Evolutionary conservation across 495 filamentous ascomycete genomes (phyloP).

Genomic region (Tuber indicum): DNA sequence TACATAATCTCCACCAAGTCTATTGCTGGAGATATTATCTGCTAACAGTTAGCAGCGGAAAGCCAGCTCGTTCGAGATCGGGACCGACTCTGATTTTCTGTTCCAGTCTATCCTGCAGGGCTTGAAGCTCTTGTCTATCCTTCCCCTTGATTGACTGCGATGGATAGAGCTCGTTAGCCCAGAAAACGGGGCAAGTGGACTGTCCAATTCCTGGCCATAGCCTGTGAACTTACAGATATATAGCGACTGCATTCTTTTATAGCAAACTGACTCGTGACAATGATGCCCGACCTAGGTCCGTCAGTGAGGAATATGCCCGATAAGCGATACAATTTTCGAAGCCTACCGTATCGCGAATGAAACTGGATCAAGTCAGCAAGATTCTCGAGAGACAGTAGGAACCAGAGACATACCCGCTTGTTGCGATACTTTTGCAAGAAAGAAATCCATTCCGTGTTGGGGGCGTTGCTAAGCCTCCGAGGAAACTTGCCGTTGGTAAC

Average conservation of each 20-base stretch:
- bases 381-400: not conserved
- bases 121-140: slow-evolving; percentile 61
- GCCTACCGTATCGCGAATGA: not conserved
- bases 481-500: slow-evolving; percentile 16
- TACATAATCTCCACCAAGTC: slow-evolving; percentile 91
- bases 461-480: not conserved
- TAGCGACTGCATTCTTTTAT: slow-evolving; percentile 73
- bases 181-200: slow-evolving; percentile 5
- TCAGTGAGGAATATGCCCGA: slow-evolving; percentile 16
- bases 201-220: slow-evolving; percentile 14
- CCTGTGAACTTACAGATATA: slow-evolving; percentile 55
- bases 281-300: slow-evolving; percentile 65
- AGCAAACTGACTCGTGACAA: slow-evolving; percentile 78
- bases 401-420: slow-evolving; percentile 9
- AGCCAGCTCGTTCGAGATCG: not conserved
- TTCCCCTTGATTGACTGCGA: slow-evolving; percentile 60
- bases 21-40: slow-evolving; percentile 88
- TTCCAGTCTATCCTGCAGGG: slow-evolving; percentile 67
- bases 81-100: slow-evolving; percentile 71
- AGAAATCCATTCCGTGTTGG: slow-evolving; percentile 33
- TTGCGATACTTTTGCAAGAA: slow-evolving; percentile 40
- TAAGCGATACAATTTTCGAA: not conserved
- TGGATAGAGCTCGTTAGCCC: not conserved
- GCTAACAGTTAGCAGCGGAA: slow-evolving; percentile 8
- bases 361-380: not conserved